Evolutionary conservation across 2,329 filamentous ascomycete species (phyloP).

Genomic region (Polytolypa hystricis): DNA sequence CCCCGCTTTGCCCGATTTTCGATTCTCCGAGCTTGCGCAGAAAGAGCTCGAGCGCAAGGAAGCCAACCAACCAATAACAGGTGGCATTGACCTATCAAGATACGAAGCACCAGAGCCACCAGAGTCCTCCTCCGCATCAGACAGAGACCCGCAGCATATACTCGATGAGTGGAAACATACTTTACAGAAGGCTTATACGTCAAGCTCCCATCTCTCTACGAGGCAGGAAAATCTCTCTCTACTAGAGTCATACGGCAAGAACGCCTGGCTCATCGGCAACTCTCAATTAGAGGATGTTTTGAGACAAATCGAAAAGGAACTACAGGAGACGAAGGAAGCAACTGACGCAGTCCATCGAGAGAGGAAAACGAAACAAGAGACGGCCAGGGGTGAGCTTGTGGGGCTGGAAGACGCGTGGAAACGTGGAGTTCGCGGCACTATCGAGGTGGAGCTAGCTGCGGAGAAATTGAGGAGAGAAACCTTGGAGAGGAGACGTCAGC

Average conservation of each 20-base stretch:
- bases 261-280: conserved; percentile 84
- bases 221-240: conserved; percentile 54
- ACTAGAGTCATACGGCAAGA: conserved; percentile 74
- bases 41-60: conserved; percentile 59
- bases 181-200: conserved; percentile 46
- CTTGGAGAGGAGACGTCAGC: conserved; percentile 45
- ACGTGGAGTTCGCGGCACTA: conserved; percentile 61
- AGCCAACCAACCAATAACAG: conserved; percentile 45
- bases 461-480: conserved; percentile 60
- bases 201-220: conserved; percentile 46
- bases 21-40: conserved; percentile 55
- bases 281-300: conserved; percentile 65
- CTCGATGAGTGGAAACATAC: conserved; percentile 39
- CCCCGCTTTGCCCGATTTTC: conserved; percentile 40
- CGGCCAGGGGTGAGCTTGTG: conserved; percentile 59
- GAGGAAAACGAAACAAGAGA: conserved; percentile 59
- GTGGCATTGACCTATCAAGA: conserved; percentile 61
- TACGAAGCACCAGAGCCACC: conserved; percentile 65
- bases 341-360: conserved; percentile 63
- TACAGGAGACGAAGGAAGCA: conserved; percentile 55
- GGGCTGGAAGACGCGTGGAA: conserved; percentile 70
- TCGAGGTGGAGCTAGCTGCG: conserved; percentile 79
- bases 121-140: conserved; percentile 24
- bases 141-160: conserved; percentile 20
- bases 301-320: conserved; percentile 58